Evolutionary conservation across 179 eudicot genomes (phyloP).

Genomic region (Silene coronaria): DNA sequence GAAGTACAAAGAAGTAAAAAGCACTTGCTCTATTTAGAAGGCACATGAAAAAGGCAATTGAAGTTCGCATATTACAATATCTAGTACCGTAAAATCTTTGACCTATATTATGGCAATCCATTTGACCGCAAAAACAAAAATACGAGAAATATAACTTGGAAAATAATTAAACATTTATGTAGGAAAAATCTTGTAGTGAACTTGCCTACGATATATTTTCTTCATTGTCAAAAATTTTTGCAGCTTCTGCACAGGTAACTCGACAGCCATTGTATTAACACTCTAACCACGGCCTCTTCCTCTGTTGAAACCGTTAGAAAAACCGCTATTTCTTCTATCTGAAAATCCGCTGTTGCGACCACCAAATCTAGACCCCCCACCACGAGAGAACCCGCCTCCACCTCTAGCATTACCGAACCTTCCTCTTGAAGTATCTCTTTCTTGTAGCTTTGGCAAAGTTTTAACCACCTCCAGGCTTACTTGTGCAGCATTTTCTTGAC

Average conservation of each 20-base stretch:
- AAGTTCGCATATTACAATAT: background rate
- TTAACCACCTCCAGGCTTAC: conserved; percentile 65
- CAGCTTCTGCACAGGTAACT: conserved; percentile 11
- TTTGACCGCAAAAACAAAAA: background rate
- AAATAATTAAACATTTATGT: background rate
- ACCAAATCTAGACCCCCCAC: conserved; percentile 39
- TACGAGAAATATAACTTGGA: background rate
- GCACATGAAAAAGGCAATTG: background rate
- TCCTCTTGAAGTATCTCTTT: conserved; percentile 47
- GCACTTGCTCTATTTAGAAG: background rate
- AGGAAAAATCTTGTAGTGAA: background rate
- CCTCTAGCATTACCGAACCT: conserved; percentile 42
- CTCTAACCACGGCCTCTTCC: conserved; percentile 29
- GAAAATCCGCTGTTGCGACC: conserved; percentile 37
- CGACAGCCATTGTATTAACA: background rate
- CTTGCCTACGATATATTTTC: background rate
- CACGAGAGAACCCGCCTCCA: conserved; percentile 27
- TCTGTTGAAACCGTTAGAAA: conserved; percentile 23
- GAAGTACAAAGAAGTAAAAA: background rate
- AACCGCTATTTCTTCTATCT: conserved; percentile 27
- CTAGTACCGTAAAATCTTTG: background rate
- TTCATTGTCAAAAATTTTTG: conserved; percentile 21
- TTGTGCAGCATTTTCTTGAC: conserved; percentile 57
- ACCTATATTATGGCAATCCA: background rate
- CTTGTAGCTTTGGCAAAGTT: conserved; percentile 65